Percentiles rank a stretch among this genome's conserved stretches.
These are phyloP conservation scores for Cytospora schulzeri DNA, from an alignment of 2,329 filamentous ascomycete genomes.

Conservation along the genomic window DNA sequence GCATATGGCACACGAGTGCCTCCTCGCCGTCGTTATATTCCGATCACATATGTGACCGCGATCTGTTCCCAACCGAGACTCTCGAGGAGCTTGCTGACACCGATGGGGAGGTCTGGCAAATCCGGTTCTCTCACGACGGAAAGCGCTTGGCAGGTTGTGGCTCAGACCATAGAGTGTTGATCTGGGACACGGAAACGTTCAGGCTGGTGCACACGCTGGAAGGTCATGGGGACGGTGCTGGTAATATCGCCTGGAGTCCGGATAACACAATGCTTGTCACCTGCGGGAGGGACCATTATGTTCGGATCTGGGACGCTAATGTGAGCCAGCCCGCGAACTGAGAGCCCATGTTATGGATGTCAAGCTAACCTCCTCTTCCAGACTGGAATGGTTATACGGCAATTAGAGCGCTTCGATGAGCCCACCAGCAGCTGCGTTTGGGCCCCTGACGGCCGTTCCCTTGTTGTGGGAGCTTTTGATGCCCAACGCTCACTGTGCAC, in stretches of 20 bases:
- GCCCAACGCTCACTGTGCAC: slow-evolving; percentile 66
- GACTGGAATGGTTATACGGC: slow-evolving; percentile 65
- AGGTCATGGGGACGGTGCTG: slow-evolving; percentile 71
- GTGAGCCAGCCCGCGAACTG: slow-evolving; percentile 48
- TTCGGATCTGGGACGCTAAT: slow-evolving; percentile 72
- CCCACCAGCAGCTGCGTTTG: slow-evolving; percentile 90
- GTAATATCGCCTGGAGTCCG: slow-evolving; percentile 87
- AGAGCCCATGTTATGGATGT: not conserved
- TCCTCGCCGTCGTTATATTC: slow-evolving; percentile 81
- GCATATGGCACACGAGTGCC: slow-evolving; percentile 84
- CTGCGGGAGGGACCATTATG: slow-evolving; percentile 74
- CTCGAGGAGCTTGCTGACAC: slow-evolving; percentile 65
- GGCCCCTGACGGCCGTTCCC: slow-evolving; percentile 74
- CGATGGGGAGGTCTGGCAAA: slow-evolving; percentile 82
- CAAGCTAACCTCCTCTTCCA: slow-evolving; percentile 37
- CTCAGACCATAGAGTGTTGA: slow-evolving; percentile 70
- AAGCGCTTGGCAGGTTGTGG: slow-evolving; percentile 81
- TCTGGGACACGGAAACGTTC: slow-evolving; percentile 80
- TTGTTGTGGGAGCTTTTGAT: slow-evolving; percentile 80
- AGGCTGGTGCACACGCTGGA: slow-evolving; percentile 62
- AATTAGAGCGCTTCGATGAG: slow-evolving; percentile 72
- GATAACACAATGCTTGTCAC: slow-evolving; percentile 85
- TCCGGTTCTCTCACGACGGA: slow-evolving; percentile 88
- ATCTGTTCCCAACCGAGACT: slow-evolving; percentile 75
- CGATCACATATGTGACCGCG: slow-evolving; percentile 81